Percentiles rank a stretch among this genome's conserved stretches.
Conservation (phyloP, 2,329 filamentous ascomycete species). For the Ascochyta koolunga region DNA sequence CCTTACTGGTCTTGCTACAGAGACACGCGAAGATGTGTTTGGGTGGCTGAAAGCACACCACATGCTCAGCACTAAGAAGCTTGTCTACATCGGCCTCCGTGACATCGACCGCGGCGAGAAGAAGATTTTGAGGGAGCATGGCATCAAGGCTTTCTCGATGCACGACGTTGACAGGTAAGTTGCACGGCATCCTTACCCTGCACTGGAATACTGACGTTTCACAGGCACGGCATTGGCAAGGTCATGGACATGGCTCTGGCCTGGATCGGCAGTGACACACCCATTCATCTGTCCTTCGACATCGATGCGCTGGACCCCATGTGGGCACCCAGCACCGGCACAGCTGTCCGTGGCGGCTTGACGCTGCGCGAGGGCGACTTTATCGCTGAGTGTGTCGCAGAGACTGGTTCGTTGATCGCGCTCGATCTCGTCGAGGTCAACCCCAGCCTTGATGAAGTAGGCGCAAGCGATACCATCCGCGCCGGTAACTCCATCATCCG, state of each 20-base stretch:
- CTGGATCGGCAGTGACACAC: conserved; percentile 91
- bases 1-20: conserved; percentile 80
- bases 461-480: conserved; percentile 83
- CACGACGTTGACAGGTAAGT: conserved; percentile 89
- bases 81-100: conserved; percentile 95
- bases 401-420: conserved; percentile 62
- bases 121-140: conserved; percentile 83
- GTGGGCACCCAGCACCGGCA: conserved; percentile 96
- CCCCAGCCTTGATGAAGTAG: conserved; percentile 57
- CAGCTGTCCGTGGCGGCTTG: conserved; percentile 88
- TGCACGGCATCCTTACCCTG: neutral
- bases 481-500: conserved; percentile 90
- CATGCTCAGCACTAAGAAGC: conserved; percentile 74
- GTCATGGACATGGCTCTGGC: conserved; percentile 99
- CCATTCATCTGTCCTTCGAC: conserved; percentile 96
- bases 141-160: conserved; percentile 97
- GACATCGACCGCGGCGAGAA: conserved; percentile 96
- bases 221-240: conserved; percentile 86
- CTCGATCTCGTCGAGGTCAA: conserved; percentile 64
- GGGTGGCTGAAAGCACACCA: conserved; percentile 84
- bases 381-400: conserved; percentile 76
- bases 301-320: conserved; percentile 95
- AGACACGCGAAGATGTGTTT: conserved; percentile 79
- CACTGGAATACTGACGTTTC: conserved; percentile 8
- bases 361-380: conserved; percentile 96